These are phyloP conservation scores for Alopecurus myosuroides DNA, from an alignment of 176 grass and related monocot genomes.

Conservation along the genomic window DNA sequence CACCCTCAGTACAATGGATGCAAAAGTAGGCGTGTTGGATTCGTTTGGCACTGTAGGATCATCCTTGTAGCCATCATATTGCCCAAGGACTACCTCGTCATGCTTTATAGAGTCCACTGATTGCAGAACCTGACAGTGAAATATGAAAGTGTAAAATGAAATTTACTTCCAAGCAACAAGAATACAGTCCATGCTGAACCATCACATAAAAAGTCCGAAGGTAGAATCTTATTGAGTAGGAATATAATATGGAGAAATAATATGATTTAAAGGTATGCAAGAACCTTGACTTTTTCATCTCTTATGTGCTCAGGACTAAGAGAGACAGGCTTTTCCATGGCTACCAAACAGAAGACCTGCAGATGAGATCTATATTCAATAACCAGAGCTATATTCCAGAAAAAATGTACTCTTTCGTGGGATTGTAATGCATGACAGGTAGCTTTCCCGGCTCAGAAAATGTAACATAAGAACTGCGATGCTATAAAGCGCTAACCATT, in stretches of 20 bases:
- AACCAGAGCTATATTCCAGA: slow-evolving; percentile 2
- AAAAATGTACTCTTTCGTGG: neutral
- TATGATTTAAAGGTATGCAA: slow-evolving; percentile 18
- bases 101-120: slow-evolving; percentile 77
- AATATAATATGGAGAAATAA: neutral
- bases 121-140: slow-evolving; percentile 71
- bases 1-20: slow-evolving; percentile 72
- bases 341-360: slow-evolving; percentile 95
- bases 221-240: neutral
- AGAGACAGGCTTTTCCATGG: slow-evolving; percentile 95
- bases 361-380: slow-evolving; percentile 21
- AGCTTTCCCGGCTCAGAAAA: neutral
- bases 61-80: slow-evolving; percentile 95
- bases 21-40: slow-evolving; percentile 93
- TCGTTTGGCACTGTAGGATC: slow-evolving; percentile 83
- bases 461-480: neutral
- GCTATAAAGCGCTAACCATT: neutral
- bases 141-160: neutral
- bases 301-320: slow-evolving; percentile 94
- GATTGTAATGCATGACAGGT: neutral
- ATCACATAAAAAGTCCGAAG: slow-evolving; percentile 9
- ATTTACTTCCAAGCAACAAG: neutral
- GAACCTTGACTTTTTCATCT: slow-evolving; percentile 99
- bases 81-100: slow-evolving; percentile 91
- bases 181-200: neutral